Conservation (phyloP, 2,329 filamentous ascomycete species). For the Colletotrichum aenigma region DNA sequence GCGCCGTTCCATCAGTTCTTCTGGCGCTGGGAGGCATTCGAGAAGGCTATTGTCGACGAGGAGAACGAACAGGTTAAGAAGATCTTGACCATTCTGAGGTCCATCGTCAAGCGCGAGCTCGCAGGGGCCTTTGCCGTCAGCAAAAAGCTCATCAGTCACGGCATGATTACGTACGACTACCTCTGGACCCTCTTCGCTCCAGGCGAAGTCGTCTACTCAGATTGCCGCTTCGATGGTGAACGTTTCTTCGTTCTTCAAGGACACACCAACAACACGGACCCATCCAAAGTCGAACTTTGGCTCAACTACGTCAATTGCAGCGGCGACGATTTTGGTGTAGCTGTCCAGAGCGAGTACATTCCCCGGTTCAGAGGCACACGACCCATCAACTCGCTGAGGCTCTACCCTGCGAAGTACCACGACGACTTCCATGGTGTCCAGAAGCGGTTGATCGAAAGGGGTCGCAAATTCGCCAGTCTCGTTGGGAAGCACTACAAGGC, state of each 20-base stretch:
- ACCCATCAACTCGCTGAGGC: constrained; percentile 43
- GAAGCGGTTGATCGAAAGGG: constrained; percentile 39
- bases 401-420: constrained; percentile 50
- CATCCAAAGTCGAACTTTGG: constrained; percentile 38
- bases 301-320: constrained; percentile 50
- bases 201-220: constrained; percentile 41
- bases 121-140: constrained; percentile 52
- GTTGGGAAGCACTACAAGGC: constrained; percentile 51
- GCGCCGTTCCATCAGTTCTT: constrained; percentile 26
- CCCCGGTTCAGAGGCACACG: constrained; percentile 45
- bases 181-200: constrained; percentile 58
- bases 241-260: constrained; percentile 36
- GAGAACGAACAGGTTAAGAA: constrained; percentile 15
- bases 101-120: constrained; percentile 54
- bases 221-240: constrained; percentile 39
- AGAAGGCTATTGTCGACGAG: constrained; percentile 20
- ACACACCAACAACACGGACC: constrained; percentile 31
- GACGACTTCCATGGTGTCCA: constrained; percentile 37
- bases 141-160: constrained; percentile 55
- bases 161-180: constrained; percentile 56
- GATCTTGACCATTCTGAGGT: constrained; percentile 19
- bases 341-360: constrained; percentile 36
- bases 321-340: constrained; percentile 48
- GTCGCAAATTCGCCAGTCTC: constrained; percentile 46
- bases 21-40: constrained; percentile 25